These are phyloP conservation scores for Teratosphaeria pseudoeucalypti DNA, from an alignment of 2,329 filamentous ascomycete genomes.

Conservation along the genomic window DNA sequence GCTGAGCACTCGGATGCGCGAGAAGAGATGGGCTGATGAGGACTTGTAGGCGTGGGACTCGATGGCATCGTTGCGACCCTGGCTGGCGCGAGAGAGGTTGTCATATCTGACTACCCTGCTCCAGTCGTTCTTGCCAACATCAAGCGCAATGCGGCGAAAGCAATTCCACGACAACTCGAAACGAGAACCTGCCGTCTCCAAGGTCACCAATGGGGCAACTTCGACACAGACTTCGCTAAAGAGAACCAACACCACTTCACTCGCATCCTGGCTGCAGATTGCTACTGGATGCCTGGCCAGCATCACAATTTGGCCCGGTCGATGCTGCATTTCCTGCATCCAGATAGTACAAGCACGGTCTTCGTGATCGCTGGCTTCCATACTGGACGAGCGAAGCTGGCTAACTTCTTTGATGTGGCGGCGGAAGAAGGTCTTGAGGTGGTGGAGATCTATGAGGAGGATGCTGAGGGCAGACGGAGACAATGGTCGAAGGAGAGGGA, in stretches of 20 bases:
- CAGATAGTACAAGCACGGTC: conserved; percentile 38
- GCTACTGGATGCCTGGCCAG: conserved; percentile 65
- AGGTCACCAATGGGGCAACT: conserved; percentile 56
- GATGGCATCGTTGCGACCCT: conserved; percentile 37
- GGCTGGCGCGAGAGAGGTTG: conserved; percentile 39
- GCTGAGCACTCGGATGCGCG: conserved; percentile 26
- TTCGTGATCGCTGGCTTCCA: conserved; percentile 64
- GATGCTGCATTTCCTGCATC: conserved; percentile 51
- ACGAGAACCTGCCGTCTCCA: conserved; percentile 34
- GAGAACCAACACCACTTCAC: conserved; percentile 40
- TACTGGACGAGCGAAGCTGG: conserved; percentile 56
- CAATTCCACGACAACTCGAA: conserved; percentile 33
- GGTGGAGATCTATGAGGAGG: conserved; percentile 58
- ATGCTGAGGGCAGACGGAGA: conserved; percentile 53
- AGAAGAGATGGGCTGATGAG: conserved; percentile 23
- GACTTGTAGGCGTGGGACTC: conserved; percentile 33
- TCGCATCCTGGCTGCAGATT: conserved; percentile 59
- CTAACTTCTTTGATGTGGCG: conserved; percentile 54
- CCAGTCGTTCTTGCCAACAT: conserved; percentile 50
- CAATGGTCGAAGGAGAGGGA: conserved; percentile 52
- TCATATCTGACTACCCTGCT: conserved; percentile 60
- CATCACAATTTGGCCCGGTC: conserved; percentile 56
- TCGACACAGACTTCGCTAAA: conserved; percentile 32
- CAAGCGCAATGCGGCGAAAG: conserved; percentile 45
- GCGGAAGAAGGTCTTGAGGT: conserved; percentile 45